A percentile compares a stretch with the other conserved stretches of the same genome.
Conservation (phyloP, 495 filamentous ascomycete species). For the Trichocladium uniseriatum region DNA sequence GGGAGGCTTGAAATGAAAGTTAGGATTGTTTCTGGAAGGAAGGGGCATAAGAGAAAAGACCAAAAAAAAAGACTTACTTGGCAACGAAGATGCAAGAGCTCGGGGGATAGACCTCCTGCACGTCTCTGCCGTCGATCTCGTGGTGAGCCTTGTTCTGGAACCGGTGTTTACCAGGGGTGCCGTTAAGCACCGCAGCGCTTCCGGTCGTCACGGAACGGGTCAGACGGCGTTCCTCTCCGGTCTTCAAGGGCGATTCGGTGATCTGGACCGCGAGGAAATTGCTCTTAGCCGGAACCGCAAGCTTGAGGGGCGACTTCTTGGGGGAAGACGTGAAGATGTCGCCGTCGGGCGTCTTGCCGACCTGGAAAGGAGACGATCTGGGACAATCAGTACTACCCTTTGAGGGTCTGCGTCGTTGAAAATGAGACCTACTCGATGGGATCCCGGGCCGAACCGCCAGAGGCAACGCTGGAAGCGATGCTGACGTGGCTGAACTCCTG, state of each 20-base stretch:
- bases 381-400: not conserved
- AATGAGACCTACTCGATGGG: not conserved
- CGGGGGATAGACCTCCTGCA: constrained; percentile 47
- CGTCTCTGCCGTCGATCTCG: constrained; percentile 30
- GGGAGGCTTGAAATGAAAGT: constrained; percentile 21
- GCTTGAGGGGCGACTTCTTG: not conserved
- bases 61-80: constrained; percentile 41
- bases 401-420: not conserved
- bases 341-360: not conserved
- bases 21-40: not conserved
- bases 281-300: not conserved
- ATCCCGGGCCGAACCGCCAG: not conserved
- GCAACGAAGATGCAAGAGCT: constrained; percentile 55
- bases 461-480: not conserved
- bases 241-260: not conserved
- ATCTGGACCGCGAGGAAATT: not conserved
- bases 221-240: not conserved
- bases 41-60: not conserved
- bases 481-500: constrained; percentile 3
- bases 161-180: not conserved
- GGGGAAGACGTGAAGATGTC: not conserved
- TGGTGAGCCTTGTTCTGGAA: constrained; percentile 1
- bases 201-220: constrained; percentile 3
- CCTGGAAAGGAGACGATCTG: constrained; percentile 4
- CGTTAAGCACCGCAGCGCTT: not conserved